A percentile compares a stretch with the other conserved stretches of the same genome.
These are phyloP conservation scores for Xylariaceae sp. DNA, from an alignment of 2,329 filamentous ascomycete genomes.

Conservation along the genomic window DNA sequence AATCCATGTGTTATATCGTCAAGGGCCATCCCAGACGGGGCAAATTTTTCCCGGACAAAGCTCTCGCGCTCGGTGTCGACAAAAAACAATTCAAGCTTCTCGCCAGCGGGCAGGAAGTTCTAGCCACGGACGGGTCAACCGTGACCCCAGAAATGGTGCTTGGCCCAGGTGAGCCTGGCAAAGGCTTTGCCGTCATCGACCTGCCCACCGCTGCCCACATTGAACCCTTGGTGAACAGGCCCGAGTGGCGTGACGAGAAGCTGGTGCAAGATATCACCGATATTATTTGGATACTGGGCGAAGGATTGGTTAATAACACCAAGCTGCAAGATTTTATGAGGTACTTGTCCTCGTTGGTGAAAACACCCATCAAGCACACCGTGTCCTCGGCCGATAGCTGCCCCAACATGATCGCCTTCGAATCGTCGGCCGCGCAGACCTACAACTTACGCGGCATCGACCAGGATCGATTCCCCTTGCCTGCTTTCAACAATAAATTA, in stretches of 20 bases:
- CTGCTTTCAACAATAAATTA: constrained; percentile 58
- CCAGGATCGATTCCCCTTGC: constrained; percentile 66
- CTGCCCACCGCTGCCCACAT: constrained; percentile 69
- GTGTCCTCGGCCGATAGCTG: constrained; percentile 71
- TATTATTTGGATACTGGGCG: constrained; percentile 79
- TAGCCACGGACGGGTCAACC: constrained; percentile 58
- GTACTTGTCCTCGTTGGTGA: constrained; percentile 40
- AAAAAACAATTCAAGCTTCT: constrained; percentile 57
- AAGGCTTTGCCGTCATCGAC: constrained; percentile 76
- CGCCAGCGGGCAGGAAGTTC: constrained; percentile 59
- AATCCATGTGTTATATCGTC: constrained; percentile 82
- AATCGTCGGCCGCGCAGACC: constrained; percentile 62
- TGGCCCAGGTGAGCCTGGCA: constrained; percentile 60
- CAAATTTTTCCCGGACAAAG: constrained; percentile 68
- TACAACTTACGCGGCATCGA: constrained; percentile 71
- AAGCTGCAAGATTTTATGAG: constrained; percentile 67
- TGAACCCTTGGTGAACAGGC: constrained; percentile 61
- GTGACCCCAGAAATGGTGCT: constrained; percentile 88
- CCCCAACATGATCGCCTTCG: constrained; percentile 70
- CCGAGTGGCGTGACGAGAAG: constrained; percentile 64
- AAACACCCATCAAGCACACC: constrained; percentile 59
- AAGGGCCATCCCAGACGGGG: constrained; percentile 73
- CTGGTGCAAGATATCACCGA: constrained; percentile 64
- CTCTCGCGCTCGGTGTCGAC: constrained; percentile 60
- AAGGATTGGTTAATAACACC: constrained; percentile 59